phyloP scores from a whole-genome alignment of 768 basidiomycete genomes.

The Boletus subcaerulescens region DNA sequence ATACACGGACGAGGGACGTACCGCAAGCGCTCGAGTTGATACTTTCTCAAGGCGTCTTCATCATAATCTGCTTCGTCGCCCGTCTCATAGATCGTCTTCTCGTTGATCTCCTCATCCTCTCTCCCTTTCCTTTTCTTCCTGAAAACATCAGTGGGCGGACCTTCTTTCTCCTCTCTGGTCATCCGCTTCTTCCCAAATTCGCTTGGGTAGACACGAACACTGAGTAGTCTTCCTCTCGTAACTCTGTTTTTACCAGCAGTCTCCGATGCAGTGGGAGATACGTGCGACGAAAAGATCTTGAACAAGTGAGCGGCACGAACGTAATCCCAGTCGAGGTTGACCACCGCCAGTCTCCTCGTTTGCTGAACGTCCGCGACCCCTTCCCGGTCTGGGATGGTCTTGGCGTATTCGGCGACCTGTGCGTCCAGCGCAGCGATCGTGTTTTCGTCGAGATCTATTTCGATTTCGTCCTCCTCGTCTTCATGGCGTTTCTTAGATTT shows the following conservation, averaged over 20 bases:
- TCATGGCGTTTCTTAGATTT: conserved; percentile 34
- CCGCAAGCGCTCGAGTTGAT: conserved; percentile 92
- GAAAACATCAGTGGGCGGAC: conserved; percentile 86
- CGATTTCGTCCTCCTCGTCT: conserved; percentile 41
- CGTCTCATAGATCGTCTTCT: conserved; percentile 60
- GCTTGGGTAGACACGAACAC: conserved; percentile 86
- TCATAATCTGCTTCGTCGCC: conserved; percentile 79
- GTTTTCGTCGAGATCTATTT: conserved; percentile 81
- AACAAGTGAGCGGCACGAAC: conserved; percentile 86
- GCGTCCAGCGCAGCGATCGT: conserved; percentile 69
- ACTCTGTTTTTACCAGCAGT: conserved; percentile 19
- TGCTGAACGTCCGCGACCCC: conserved; percentile 38
- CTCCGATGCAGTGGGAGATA: conserved; percentile 51
- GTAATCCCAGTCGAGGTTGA: conserved; percentile 98
- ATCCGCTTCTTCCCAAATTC: conserved; percentile 89
- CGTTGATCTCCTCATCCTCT: conserved; percentile 57
- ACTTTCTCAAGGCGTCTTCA: conserved; percentile 81
- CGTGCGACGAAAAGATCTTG: conserved; percentile 87
- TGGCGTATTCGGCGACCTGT: conserved; percentile 61
- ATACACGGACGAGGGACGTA: conserved; percentile 35
- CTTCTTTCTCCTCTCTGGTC: conserved; percentile 83
- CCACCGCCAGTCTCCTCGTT: conserved; percentile 79
- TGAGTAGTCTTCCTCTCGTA: conserved; percentile 64
- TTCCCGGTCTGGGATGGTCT: conserved; percentile 45
- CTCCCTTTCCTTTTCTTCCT: conserved; percentile 42